Base-by-base conservation (phyloP, 2,329 filamentous ascomycete genomes). In the Claviceps citrina region DNA sequence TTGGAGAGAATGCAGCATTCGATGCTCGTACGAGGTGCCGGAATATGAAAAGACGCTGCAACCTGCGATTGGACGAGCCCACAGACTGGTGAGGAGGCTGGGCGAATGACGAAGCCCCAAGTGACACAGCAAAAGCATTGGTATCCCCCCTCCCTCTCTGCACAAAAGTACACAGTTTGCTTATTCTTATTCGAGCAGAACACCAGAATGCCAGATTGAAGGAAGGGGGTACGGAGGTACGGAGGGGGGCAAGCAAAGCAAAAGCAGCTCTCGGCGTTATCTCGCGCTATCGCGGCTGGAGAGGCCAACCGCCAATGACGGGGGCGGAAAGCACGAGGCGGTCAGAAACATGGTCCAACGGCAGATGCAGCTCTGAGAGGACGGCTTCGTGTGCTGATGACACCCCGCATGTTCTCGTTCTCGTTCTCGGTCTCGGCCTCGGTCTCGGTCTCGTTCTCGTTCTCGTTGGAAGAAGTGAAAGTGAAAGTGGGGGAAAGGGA, bases 281-380 rank as follows among this genome's bases (percentile, higher is more conserved):
- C 30, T 41, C 16, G 22, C 28, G 34, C 34, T 22, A 15, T 37
- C 19, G 28, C 35, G 26, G 31, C 36, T 31, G 31, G 32, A 10
- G 32, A 15, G 5, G n/a, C 20, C 8, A 31, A n/a, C 25, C 12
- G 22, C 10, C 13, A 19, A 19, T 32, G 19, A 32, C 34, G 34
- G 32, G 33, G 22, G 30, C 16, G 10, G 13, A 28, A 28, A 28
- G n/a, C 12, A 31, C 38, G 19, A 25, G 22, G 32, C 34, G 33
- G 41, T 38, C 32, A 43, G 41, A 40, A 20, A 33, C 41, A 31
- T 32, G 9, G 15, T 30, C 19, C 32, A 32, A 36, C 28, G 22
- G 27, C 30, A n/a, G 22, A 33, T 34, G 25, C 38, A 40, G 20
- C 13, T 31, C 19, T n/a, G 12, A 27, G 25, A 36, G 16, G 12